These are phyloP conservation scores for Gyrodon lividus DNA, from an alignment of 768 basidiomycete species.

Conservation along the genomic window DNA sequence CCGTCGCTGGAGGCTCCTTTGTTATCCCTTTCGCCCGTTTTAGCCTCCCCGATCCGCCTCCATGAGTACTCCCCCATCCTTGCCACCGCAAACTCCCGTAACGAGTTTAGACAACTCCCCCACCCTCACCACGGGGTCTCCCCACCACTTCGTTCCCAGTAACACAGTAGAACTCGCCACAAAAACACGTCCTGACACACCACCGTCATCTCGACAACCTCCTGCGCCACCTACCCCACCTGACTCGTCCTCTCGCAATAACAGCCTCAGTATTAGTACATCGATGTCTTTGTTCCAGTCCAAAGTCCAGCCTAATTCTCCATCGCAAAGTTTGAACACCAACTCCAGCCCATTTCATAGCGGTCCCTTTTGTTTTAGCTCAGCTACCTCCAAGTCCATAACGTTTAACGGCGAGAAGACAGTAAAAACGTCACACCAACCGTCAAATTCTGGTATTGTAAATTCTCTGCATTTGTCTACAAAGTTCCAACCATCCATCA, in stretches of 20 bases:
- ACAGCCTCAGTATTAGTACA: slow-evolving; percentile 11
- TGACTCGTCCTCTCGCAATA: slow-evolving; percentile 8
- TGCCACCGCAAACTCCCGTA: slow-evolving; percentile 25
- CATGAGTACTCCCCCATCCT: slow-evolving; percentile 27
- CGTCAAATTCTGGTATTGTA: slow-evolving; percentile 14
- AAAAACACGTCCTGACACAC: slow-evolving; percentile 6
- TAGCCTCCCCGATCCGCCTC: slow-evolving; percentile 24
- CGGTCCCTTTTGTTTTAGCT: slow-evolving; percentile 22
- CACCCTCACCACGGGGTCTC: slow-evolving; percentile 9
- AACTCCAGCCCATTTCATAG: slow-evolving; percentile 12
- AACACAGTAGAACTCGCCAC: slow-evolving; percentile 6
- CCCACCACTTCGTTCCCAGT: background rate
- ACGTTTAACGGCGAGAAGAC: slow-evolving; percentile 5
- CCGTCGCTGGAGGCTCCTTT: slow-evolving; percentile 11
- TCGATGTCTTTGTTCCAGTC: slow-evolving; percentile 19
- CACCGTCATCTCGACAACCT: slow-evolving; percentile 14
- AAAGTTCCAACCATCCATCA: slow-evolving; percentile 19
- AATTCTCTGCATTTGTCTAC: slow-evolving; percentile 3
- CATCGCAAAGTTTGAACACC: slow-evolving; percentile 12
- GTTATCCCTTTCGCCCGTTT: slow-evolving; percentile 11
- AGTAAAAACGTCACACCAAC: slow-evolving; percentile 10
- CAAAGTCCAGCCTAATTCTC: slow-evolving; percentile 20
- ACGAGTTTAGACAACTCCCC: slow-evolving; percentile 15
- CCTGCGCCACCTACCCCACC: slow-evolving; percentile 22
- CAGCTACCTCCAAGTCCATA: slow-evolving; percentile 9